Conservation (phyloP, 1,284 basidiomycete species). For the Amylostereum areolatum region DNA sequence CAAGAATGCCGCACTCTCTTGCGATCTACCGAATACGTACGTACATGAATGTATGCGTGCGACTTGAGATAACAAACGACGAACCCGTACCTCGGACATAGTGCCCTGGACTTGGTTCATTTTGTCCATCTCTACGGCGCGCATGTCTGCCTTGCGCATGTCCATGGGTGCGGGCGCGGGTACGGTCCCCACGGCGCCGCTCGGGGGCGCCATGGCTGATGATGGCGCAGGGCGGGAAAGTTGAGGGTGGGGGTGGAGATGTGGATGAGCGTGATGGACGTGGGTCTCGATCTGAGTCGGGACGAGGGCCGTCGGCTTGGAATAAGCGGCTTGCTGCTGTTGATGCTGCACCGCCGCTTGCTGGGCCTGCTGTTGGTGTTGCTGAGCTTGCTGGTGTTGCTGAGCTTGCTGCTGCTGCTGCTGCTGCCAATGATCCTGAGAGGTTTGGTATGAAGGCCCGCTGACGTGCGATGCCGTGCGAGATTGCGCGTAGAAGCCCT, state of each 20-base stretch:
- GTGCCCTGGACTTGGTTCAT: slow-evolving; percentile 12
- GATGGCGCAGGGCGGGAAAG: slow-evolving; percentile 2
- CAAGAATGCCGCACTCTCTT: slow-evolving; percentile 52
- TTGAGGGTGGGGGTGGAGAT: neutral
- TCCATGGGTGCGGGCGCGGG: slow-evolving; percentile 16
- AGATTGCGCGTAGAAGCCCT: neutral
- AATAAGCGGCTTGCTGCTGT: slow-evolving; percentile 9
- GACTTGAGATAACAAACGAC: no score
- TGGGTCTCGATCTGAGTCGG: slow-evolving; percentile 10
- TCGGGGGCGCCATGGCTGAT: slow-evolving; percentile 5
- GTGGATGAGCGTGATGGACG: slow-evolving; percentile 6
- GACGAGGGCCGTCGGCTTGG: slow-evolving; percentile 11
- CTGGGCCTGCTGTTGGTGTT: neutral
- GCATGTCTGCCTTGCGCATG: no score
- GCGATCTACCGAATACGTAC: slow-evolving; percentile 40
- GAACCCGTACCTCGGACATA: slow-evolving; percentile 17
- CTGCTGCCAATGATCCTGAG: slow-evolving; percentile 21
- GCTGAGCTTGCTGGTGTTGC: slow-evolving; percentile 4
- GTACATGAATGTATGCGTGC: neutral
- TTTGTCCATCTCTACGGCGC: slow-evolving; percentile 12
- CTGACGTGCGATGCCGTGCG: neutral
- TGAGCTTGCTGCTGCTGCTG: slow-evolving; percentile 18
- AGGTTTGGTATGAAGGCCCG: slow-evolving; percentile 12
- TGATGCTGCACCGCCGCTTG: slow-evolving; percentile 7
- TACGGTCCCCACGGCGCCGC: slow-evolving; percentile 12